Base-by-base conservation (phyloP, 78 protist species). In the Mastigamoeba balamuthi region DNA sequence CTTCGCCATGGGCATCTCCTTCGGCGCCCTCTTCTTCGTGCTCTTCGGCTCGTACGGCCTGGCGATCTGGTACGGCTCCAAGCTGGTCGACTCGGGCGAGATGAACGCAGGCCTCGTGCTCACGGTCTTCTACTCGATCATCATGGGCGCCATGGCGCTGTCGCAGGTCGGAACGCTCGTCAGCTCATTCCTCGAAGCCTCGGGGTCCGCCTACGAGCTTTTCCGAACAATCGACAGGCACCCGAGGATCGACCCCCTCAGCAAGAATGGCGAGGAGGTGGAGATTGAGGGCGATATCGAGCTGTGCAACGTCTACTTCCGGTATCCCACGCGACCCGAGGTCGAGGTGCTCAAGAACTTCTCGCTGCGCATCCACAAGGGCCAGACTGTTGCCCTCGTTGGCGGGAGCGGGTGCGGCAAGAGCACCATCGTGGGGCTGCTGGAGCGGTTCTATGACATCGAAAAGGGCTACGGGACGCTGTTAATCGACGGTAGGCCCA, bases 351-450 rank as follows among this genome's bases (percentile, higher is more conserved):
- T 91, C 27, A 74, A 82, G n/a, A 81, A 73, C 42, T 53, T 93
- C 33, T 33, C 66, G 23, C 33, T 91, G 68, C 28, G 40, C 41
- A 37, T 93, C 23, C 66, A 74, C 10, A 40, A 84, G 30, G 95
- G 95, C 17, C 43, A 78, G 66, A 76, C 87, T 4, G 82, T 80
- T 71, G 96, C 93, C 29, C 77, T 92, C 8, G 91, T 89, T 37
- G 96, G 96, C 75, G 69, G 80, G 29, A 69, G 86, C 0, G 96
- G 96, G 40, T 30, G 83, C 6, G 96, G 96, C 44, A 92, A 92
- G 81, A 77, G 88, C 35, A 92, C 92, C 1, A 48, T 48, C 58
- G 80, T 83, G 52, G 76, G 65, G 40, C 68, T 83, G 40, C 44
- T 83, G 4, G 80, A 83, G 39, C 63, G 88, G 36, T 83, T 83